Percentiles rank a stretch among this genome's conserved stretches.
These are phyloP conservation scores for Umbelopsis sp. DNA, from an alignment of 192 early-diverging fungal species.

Conservation along the genomic window DNA sequence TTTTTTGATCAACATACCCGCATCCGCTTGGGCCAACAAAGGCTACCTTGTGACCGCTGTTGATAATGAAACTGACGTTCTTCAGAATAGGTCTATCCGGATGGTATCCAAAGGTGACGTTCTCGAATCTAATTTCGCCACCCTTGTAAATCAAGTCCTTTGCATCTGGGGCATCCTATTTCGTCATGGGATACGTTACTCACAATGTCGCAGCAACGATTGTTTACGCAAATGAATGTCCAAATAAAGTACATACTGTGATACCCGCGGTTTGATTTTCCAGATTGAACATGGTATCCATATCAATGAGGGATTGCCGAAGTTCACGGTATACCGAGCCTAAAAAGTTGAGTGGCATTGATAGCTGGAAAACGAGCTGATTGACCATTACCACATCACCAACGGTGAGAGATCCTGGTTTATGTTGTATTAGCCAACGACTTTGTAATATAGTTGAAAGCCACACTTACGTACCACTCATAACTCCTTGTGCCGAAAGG, in stretches of 20 bases:
- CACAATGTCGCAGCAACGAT: conserved; percentile 22
- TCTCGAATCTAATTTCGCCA: conserved; percentile 83
- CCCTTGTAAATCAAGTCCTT: conserved; percentile 57
- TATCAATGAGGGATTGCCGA: conserved; percentile 92
- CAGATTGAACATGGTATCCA: conserved; percentile 95
- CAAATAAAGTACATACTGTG: conserved; percentile 51
- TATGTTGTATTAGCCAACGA: conserved; percentile 57
- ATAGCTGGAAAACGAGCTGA: conserved; percentile 96
- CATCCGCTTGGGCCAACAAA: conserved; percentile 95
- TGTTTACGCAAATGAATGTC: background rate
- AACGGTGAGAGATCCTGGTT: conserved; percentile 78
- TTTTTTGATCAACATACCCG: conserved; percentile 62
- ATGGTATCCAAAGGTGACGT: conserved; percentile 90
- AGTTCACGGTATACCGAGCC: conserved; percentile 98
- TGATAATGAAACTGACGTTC: conserved; percentile 79
- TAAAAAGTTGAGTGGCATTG: conserved; percentile 96
- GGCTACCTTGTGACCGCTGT: conserved; percentile 82
- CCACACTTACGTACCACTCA: conserved; percentile 22
- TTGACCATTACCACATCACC: conserved; percentile 99
- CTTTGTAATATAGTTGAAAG: conserved; percentile 44
- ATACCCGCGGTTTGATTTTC: conserved; percentile 52
- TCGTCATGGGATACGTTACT: no score
- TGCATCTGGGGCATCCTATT: conserved; percentile 59
- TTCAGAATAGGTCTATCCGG: conserved; percentile 59
- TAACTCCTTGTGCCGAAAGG: conserved; percentile 89